Evolutionary conservation across 768 basidiomycete species (phyloP).

Genomic region (Trametes cubensis): DNA sequence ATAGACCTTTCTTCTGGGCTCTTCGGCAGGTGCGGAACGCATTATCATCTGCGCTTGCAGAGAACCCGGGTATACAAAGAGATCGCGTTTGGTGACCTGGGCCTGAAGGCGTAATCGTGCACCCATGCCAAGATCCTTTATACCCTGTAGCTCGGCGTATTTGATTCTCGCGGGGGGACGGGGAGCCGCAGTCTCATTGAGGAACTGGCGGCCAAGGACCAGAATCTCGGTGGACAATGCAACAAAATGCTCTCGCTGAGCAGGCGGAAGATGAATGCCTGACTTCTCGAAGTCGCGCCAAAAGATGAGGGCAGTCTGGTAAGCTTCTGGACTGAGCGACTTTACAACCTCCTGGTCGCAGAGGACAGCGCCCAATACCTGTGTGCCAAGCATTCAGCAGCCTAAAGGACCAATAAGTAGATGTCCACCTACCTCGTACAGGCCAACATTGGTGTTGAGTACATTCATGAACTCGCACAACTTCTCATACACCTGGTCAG

Average conservation of each 20-base stretch:
- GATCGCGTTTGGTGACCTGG: constrained; percentile 71
- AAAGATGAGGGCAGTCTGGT: constrained; percentile 89
- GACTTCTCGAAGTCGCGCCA: constrained; percentile 98
- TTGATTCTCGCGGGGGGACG: constrained; percentile 70
- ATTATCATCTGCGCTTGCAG: constrained; percentile 93
- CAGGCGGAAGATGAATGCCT: constrained; percentile 84
- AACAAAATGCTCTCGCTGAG: constrained; percentile 80
- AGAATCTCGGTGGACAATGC: constrained; percentile 88
- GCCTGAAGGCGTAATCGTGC: constrained; percentile 73
- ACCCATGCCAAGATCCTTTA: constrained; percentile 80
- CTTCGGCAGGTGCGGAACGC: constrained; percentile 84
- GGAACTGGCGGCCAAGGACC: constrained; percentile 83
- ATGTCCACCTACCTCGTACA: constrained; percentile 87
- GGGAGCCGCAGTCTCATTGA: constrained; percentile 63
- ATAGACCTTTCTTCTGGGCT: constrained; percentile 80
- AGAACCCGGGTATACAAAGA: constrained; percentile 82
- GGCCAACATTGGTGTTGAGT: constrained; percentile 88
- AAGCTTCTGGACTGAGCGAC: constrained; percentile 72
- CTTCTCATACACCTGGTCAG: constrained; percentile 86
- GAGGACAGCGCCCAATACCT: constrained; percentile 75
- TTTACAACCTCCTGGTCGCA: constrained; percentile 66
- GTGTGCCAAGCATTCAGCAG: constrained; percentile 8
- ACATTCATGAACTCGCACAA: constrained; percentile 98
- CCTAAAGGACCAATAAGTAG: not conserved
- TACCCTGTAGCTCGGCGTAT: constrained; percentile 67